Evolutionary conservation across 23 red algal genomes (phyloP), one percentile per base, ranked within the genome.

Genomic region (Gracilaria domingensis): DNA sequence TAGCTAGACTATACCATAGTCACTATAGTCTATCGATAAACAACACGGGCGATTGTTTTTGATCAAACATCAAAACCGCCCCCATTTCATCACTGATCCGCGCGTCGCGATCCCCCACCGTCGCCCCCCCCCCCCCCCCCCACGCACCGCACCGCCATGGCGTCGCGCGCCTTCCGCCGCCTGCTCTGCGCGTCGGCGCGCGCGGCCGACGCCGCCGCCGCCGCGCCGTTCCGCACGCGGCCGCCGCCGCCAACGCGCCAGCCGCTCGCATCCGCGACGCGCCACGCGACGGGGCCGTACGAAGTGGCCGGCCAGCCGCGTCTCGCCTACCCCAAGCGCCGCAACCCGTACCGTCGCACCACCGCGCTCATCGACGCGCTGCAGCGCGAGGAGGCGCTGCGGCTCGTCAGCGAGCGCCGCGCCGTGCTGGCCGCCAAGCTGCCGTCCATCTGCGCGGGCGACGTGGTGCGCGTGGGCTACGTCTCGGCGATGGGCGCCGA

Each of bases 291-390:
- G 0, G 83, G 83, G 7, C 83, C 83, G 50, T 87, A 87, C 49
- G 62, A 87, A 8, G 11, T 75, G 29, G 34, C 83, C 11, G 65
- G 35, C n/a, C 28, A 35, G 44, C 66, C 76, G 29, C 59, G 75
- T 32, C 47, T 57, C 1, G 16, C 38, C 0, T 93, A 86, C 34
- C 81, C 90, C 32, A 93, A 93, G 71, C 90, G 90, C 0, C 67
- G 71, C 34, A 84, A 32, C 37, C 79, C 90, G 23, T 54, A 57
- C 57, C 67, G 84, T n/a, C 64, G 90, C 49, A 65, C 69, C 55
- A 75, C 47, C 14, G 90, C 90, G 60, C 56, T 93, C 12, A 78
- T 93, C 0, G 32, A 76, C 26, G 80, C 90, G 25, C 90, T 93
- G 26, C 58, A 69, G 66, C 47, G 37, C 17, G 81, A 93, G 67